Evolutionary conservation across 2,329 filamentous ascomycete genomes (phyloP), one percentile per base, ranked within the genome.

Genomic region (Alternaria angustiovoidea): DNA sequence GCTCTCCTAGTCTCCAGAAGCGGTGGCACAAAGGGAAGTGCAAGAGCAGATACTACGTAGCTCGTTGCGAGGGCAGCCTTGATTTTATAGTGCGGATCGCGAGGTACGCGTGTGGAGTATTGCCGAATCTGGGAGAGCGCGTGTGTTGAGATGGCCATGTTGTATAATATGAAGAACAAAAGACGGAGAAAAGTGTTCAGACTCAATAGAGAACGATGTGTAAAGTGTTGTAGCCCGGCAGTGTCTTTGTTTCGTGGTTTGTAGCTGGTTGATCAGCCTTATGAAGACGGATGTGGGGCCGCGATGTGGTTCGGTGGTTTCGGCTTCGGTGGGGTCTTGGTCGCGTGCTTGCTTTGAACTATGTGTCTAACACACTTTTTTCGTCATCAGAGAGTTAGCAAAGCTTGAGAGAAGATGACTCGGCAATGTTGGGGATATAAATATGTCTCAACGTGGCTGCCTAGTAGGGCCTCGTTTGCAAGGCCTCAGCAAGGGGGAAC

Each of bases 1-100:
- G 75, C 70, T 48, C 76, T 66, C 53, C 75, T 61, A 2, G 73
- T 78, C 65, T 79, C 77, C 20, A 80, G 55, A 30, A 79, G 71
- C 24, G 78, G 77, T 22, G 76, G 78, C 34, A 80, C 75, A 61
- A 80, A 80, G 0, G 78, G 78, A 7, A 80, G 67, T 4, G 78
- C 76, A 32, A 80, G 76, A 14, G 76, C 78, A 4, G 69, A 73
- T 6, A 77, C 73, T 1, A 80, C 70, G 47, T 80, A 80, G 12
- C 72, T 71, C 1, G 75, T 79, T 64, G 77, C 76, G 12, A 78
- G 71, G 7, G 67, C 69, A 24, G 73, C 73, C 59, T 78, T 77
- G 53, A 78, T 70, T 5, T 68, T 64, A 63, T 74, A 77, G 62
- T 72, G 74, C 1, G 76, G 75, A 46, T 79, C 75, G 57, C 73